phyloP scores from a whole-genome alignment of 2,329 filamentous ascomycete species.

The Paraconiothyrium brasiliense region DNA sequence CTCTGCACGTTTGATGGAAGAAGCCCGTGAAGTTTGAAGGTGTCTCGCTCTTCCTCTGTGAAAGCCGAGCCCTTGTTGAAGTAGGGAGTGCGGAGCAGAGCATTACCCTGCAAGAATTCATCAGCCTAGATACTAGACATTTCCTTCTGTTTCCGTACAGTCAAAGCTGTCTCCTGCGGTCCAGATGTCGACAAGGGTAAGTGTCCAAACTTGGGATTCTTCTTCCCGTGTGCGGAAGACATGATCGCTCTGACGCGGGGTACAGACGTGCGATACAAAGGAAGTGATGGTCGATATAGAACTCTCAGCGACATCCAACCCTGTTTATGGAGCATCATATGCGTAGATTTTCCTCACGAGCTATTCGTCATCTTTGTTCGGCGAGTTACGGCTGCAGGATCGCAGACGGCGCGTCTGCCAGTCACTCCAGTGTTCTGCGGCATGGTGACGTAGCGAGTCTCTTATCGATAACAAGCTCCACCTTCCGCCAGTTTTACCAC shows the following conservation, averaged over 20 bases:
- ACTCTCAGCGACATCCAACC: neutral
- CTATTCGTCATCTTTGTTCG: conserved; percentile 7
- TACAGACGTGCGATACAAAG: neutral
- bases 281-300: conserved; percentile 2
- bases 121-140: conserved; percentile 12
- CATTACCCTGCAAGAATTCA: conserved; percentile 42
- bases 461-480: neutral
- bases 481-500: neutral
- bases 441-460: conserved; percentile 13
- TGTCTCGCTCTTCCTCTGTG: conserved; percentile 70
- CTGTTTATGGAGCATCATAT: neutral
- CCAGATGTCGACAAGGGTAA: conserved; percentile 55
- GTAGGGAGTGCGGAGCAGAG: conserved; percentile 70
- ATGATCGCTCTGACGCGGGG: conserved; percentile 16
- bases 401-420: neutral
- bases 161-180: conserved; percentile 50
- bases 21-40: conserved; percentile 76
- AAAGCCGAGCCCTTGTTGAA: conserved; percentile 90
- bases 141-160: conserved; percentile 34
- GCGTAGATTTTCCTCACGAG: neutral
- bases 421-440: conserved; percentile 1
- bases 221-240: conserved; percentile 26
- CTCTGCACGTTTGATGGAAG: conserved; percentile 77
- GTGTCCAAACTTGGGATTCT: conserved; percentile 48
- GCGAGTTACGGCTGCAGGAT: conserved; percentile 7